A percentile compares a stretch with the other conserved stretches of the same genome.
Evolutionary conservation across 306 rosid genomes (phyloP).

Genomic region (Cicer judaicum): DNA sequence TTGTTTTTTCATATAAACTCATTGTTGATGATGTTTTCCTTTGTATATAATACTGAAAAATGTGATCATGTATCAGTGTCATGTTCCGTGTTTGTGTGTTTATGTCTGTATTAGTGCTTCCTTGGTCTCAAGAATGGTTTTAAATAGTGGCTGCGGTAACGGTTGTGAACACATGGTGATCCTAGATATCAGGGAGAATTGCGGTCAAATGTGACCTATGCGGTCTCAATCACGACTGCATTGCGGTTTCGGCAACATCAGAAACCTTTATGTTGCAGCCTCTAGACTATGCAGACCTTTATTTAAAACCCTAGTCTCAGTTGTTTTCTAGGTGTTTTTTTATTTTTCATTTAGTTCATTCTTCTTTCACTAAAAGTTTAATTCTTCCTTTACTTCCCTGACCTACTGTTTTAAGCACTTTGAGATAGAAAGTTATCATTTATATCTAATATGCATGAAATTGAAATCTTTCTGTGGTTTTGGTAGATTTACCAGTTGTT

Average conservation of each 20-base stretch:
- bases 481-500: slow-evolving; percentile 25
- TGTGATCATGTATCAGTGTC: too few relatives aligned
- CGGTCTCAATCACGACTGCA: not conserved
- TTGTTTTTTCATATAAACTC: slow-evolving; percentile 23
- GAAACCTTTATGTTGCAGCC: not conserved
- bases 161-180: not conserved
- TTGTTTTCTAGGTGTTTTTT: slow-evolving; percentile 4
- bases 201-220: not conserved
- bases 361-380: not conserved
- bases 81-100: too few relatives aligned
- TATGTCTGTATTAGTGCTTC: too few relatives aligned
- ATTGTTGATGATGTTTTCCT: too few relatives aligned
- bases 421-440: not conserved
- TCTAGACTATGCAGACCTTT: not conserved
- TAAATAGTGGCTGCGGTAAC: not conserved
- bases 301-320: not conserved
- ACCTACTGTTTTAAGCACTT: too few relatives aligned
- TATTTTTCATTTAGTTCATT: slow-evolving; percentile 27
- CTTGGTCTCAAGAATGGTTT: too few relatives aligned
- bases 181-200: not conserved
- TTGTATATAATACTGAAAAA: too few relatives aligned
- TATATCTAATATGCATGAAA: slow-evolving; percentile 19
- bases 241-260: not conserved
- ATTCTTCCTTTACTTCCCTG: too few relatives aligned
- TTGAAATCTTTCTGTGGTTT: slow-evolving; percentile 34